phyloP scores from a whole-genome alignment of 2,329 filamentous ascomycete genomes.

The Zasmidium citrigriseum region DNA sequence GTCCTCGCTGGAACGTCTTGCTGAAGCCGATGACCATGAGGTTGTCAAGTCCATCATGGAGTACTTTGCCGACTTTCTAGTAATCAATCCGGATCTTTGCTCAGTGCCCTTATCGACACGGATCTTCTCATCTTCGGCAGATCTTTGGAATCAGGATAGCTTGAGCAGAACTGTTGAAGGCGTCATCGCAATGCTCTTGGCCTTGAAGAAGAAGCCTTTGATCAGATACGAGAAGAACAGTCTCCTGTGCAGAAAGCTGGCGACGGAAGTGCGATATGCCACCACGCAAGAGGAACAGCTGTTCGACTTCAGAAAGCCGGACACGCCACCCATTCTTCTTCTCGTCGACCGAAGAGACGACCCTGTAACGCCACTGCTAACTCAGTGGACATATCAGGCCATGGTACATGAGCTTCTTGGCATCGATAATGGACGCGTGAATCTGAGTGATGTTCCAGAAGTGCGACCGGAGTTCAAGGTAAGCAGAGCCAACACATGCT shows the following conservation, averaged over 20 bases:
- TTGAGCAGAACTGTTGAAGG: slow-evolving; percentile 86
- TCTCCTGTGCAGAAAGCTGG: slow-evolving; percentile 84
- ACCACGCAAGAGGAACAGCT: slow-evolving; percentile 95
- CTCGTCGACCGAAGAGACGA: slow-evolving; percentile 91
- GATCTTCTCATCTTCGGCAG: slow-evolving; percentile 53
- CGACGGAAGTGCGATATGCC: slow-evolving; percentile 86
- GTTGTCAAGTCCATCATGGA: slow-evolving; percentile 93
- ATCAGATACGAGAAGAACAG: slow-evolving; percentile 94
- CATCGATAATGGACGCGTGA: slow-evolving; percentile 91
- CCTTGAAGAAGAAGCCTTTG: slow-evolving; percentile 93
- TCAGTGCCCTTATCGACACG: slow-evolving; percentile 32
- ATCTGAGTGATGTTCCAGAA: slow-evolving; percentile 64
- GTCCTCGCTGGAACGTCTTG: slow-evolving; percentile 87
- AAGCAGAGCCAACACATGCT: background rate
- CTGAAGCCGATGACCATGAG: slow-evolving; percentile 96
- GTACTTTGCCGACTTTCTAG: slow-evolving; percentile 93
- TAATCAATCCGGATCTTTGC: slow-evolving; percentile 85
- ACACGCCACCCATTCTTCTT: slow-evolving; percentile 90
- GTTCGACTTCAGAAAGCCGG: slow-evolving; percentile 92
- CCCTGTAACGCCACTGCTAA: slow-evolving; percentile 88
- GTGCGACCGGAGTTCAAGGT: slow-evolving; percentile 35
- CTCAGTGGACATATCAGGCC: slow-evolving; percentile 99
- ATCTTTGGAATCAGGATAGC: slow-evolving; percentile 88
- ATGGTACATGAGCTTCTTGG: slow-evolving; percentile 98
- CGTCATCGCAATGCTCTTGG: slow-evolving; percentile 77